Conservation (phyloP, 2,329 filamentous ascomycete genomes). For the Seiridium unicorne region DNA sequence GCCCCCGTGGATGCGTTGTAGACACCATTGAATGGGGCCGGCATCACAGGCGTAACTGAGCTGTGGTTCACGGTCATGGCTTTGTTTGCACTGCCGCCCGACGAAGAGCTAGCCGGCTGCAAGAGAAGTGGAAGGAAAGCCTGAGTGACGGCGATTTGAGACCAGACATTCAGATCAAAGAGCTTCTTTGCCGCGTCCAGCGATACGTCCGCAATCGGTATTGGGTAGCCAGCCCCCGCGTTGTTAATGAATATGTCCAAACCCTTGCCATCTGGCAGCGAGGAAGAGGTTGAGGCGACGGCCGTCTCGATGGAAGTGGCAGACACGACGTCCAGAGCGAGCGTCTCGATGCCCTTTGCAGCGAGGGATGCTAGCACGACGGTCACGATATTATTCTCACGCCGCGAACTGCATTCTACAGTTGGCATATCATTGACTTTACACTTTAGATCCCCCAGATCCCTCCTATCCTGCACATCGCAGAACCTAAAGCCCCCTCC, state of each 20-base stretch:
- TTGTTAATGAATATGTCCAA: conserved; percentile 9
- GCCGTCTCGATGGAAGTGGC: not conserved
- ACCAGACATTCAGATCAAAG: conserved; percentile 7
- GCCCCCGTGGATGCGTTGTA: conserved; percentile 25
- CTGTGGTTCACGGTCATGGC: conserved; percentile 20
- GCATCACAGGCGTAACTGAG: conserved; percentile 11
- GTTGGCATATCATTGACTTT: too few relatives aligned
- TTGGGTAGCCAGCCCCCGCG: not conserved
- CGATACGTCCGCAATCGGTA: conserved; percentile 3
- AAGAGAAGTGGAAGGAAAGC: conserved; percentile 7
- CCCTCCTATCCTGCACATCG: too few relatives aligned
- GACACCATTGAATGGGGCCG: conserved; percentile 9
- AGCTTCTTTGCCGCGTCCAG: not conserved
- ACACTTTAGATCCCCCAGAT: too few relatives aligned
- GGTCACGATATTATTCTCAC: too few relatives aligned
- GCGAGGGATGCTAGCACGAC: not conserved
- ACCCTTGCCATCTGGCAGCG: not conserved
- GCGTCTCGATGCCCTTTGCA: not conserved
- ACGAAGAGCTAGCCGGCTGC: not conserved
- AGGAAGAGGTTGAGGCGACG: not conserved
- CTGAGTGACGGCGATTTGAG: conserved; percentile 4
- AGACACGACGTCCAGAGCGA: not conserved
- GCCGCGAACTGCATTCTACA: too few relatives aligned
- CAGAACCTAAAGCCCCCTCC: too few relatives aligned
- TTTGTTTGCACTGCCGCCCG: not conserved